Percentiles rank a stretch among this genome's conserved stretches.
Evolutionary conservation across 176 grass and related monocot genomes (phyloP).

Genomic region (Aegilops tauschii): DNA sequence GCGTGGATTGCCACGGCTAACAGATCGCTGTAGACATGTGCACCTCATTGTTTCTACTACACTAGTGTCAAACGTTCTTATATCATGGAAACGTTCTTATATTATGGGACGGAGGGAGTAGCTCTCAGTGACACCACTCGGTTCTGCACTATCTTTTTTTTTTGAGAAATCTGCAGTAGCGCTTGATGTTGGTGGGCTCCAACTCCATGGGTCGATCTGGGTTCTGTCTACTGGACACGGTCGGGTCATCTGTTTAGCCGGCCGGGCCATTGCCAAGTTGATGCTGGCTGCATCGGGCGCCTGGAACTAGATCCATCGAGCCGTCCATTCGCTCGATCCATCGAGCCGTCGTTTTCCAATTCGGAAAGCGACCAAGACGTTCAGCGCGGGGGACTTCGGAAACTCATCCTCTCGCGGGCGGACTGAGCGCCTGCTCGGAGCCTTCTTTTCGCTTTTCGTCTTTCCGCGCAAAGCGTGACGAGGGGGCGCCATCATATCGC

Average conservation of each 20-base stretch:
- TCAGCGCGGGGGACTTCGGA: not conserved
- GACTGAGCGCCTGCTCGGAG: not conserved
- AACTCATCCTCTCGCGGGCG: not conserved
- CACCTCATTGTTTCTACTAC: not conserved
- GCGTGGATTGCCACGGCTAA: not conserved
- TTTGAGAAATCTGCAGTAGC: not conserved
- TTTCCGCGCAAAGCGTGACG: slow-evolving; percentile 5
- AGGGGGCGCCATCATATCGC: slow-evolving; percentile 34
- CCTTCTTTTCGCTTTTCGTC: not conserved
- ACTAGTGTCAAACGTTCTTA: no score
- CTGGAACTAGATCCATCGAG: not conserved
- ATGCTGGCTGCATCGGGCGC: not conserved
- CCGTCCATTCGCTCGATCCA: not conserved
- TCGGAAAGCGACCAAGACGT: not conserved
- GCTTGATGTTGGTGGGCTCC: slow-evolving; percentile 9
- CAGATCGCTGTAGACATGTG: not conserved
- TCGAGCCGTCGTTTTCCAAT: slow-evolving; percentile 20
- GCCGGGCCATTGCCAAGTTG: not conserved
- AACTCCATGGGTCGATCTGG: not conserved
- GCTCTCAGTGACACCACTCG: not conserved
- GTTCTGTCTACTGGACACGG: no score
- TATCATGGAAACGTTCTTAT: no score
- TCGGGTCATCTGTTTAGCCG: not conserved
- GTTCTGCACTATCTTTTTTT: not conserved
- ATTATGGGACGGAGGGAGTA: no score